These are phyloP conservation scores for Pseudonectria foliicola DNA, from an alignment of 2,329 filamentous ascomycete genomes.

Conservation along the genomic window DNA sequence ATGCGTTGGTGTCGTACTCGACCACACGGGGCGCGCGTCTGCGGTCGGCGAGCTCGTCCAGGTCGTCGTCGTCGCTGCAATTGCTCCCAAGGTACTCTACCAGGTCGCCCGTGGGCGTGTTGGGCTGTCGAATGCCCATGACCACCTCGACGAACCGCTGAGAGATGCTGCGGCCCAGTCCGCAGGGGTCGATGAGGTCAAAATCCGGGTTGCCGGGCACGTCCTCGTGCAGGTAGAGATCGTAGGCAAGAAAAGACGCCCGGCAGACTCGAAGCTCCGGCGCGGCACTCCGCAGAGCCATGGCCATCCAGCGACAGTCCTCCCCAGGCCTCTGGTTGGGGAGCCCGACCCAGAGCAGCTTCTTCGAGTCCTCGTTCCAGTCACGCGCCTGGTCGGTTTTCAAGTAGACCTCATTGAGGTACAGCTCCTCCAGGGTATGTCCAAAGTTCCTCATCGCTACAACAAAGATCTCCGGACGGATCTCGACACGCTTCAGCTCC, in stretches of 20 bases:
- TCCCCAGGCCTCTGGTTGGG: constrained; percentile 33
- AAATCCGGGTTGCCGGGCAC: constrained; percentile 24
- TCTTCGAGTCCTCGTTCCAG: constrained; percentile 26
- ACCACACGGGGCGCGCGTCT: constrained; percentile 19
- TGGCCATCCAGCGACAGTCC: constrained; percentile 36
- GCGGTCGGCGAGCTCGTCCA: constrained; percentile 18
- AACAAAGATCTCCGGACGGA: constrained; percentile 30
- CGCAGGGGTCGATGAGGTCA: constrained; percentile 36
- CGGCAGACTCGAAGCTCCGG: constrained; percentile 34
- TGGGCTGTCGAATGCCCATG: constrained; percentile 33
- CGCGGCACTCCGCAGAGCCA: constrained; percentile 29
- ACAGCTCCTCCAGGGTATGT: constrained; percentile 35
- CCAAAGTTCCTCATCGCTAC: constrained; percentile 29
- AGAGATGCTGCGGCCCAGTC: constrained; percentile 32
- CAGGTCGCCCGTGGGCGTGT: constrained; percentile 23
- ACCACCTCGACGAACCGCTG: constrained; percentile 42
- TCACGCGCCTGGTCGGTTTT: constrained; percentile 32
- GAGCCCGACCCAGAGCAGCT: constrained; percentile 38
- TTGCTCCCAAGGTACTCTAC: constrained; percentile 29
- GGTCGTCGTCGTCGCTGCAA: constrained; percentile 18
- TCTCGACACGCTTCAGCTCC: constrained; percentile 36
- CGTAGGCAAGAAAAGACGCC: constrained; percentile 37
- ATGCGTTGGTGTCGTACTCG: constrained; percentile 31
- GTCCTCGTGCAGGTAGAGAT: constrained; percentile 31
- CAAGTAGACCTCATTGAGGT: constrained; percentile 38